phyloP scores from a whole-genome alignment of 805 yeast genomes.

The Metschnikowia bowlesiae region DNA sequence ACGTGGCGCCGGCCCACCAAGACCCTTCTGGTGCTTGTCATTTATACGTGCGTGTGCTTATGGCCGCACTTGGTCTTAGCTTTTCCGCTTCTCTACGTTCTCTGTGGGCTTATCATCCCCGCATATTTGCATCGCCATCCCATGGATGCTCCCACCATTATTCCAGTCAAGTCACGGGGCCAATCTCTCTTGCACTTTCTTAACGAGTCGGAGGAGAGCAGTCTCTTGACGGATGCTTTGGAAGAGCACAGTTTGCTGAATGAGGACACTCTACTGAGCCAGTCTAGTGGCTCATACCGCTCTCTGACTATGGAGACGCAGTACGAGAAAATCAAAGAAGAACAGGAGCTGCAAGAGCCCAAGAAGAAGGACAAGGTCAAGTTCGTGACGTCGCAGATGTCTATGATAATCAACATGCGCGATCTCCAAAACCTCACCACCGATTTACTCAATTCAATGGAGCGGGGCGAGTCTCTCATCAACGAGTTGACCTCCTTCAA shows the following conservation, averaged over 20 bases:
- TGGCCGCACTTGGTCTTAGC: constrained; percentile 66
- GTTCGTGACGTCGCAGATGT: constrained; percentile 32
- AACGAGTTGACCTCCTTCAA: constrained; percentile 64
- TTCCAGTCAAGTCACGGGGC: constrained; percentile 47
- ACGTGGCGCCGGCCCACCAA: constrained; percentile 75
- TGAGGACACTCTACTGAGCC: constrained; percentile 8
- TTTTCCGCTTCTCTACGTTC: constrained; percentile 54
- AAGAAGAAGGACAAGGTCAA: constrained; percentile 15
- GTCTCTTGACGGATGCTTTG: constrained; percentile 32
- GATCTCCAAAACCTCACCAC: constrained; percentile 68
- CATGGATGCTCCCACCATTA: constrained; percentile 39
- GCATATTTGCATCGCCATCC: constrained; percentile 71
- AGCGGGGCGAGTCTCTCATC: constrained; percentile 50
- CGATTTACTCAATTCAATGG: constrained; percentile 46
- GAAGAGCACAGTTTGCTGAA: constrained; percentile 9
- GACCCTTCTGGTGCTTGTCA: constrained; percentile 55
- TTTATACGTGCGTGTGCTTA: constrained; percentile 63
- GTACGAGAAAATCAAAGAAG: constrained; percentile 1
- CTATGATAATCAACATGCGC: constrained; percentile 58
- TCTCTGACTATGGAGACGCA: constrained; percentile 15
- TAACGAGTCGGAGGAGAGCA: constrained; percentile 25
- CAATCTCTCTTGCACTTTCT: constrained; percentile 47
- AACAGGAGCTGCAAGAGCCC: not conserved
- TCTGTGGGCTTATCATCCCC: constrained; percentile 62
- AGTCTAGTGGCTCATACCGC: constrained; percentile 8